Percentiles rank a stretch among this genome's conserved stretches.
These are phyloP conservation scores for Kwoniella heveanensis DNA, from an alignment of 768 basidiomycete genomes.

Conservation along the genomic window DNA sequence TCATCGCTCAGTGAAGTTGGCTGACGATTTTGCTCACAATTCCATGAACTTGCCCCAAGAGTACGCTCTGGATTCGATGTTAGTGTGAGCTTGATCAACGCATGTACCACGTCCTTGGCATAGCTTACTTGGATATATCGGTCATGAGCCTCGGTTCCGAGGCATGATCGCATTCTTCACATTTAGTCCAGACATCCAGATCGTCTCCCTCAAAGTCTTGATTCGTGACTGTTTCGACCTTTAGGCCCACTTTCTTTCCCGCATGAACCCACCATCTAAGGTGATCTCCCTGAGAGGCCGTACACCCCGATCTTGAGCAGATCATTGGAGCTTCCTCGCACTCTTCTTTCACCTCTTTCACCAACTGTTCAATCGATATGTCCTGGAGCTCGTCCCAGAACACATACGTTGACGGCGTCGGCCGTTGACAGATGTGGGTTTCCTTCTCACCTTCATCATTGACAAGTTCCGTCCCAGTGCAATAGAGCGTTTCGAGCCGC, in stretches of 20 bases:
- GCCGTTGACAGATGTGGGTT: conserved; percentile 21
- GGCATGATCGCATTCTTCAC: conserved; percentile 24
- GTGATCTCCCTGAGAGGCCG: conserved; percentile 25
- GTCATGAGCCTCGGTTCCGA: not conserved
- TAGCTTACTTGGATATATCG: not conserved
- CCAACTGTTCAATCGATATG: conserved; percentile 26
- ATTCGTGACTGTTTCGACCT: not conserved
- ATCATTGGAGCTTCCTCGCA: conserved; percentile 14
- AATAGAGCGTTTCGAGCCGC: conserved; percentile 34
- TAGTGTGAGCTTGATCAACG: not conserved
- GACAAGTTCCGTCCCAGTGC: conserved; percentile 12
- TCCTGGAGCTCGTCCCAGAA: conserved; percentile 31
- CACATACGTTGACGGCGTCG: conserved; percentile 11
- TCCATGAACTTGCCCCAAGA: conserved; percentile 48
- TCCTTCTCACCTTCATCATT: conserved; percentile 3
- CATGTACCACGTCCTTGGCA: not conserved
- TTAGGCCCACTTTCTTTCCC: conserved; percentile 26
- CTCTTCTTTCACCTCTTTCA: conserved; percentile 21
- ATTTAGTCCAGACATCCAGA: conserved; percentile 33
- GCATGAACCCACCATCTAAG: conserved; percentile 34
- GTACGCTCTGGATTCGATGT: conserved; percentile 18
- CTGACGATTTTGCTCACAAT: too few species aligned
- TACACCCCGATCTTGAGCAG: conserved; percentile 29
- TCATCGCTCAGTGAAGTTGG: too few species aligned
- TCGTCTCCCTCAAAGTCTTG: not conserved